Base-by-base conservation (phyloP, 2,329 filamentous ascomycete genomes). In the Penicillium rolfsii region DNA sequence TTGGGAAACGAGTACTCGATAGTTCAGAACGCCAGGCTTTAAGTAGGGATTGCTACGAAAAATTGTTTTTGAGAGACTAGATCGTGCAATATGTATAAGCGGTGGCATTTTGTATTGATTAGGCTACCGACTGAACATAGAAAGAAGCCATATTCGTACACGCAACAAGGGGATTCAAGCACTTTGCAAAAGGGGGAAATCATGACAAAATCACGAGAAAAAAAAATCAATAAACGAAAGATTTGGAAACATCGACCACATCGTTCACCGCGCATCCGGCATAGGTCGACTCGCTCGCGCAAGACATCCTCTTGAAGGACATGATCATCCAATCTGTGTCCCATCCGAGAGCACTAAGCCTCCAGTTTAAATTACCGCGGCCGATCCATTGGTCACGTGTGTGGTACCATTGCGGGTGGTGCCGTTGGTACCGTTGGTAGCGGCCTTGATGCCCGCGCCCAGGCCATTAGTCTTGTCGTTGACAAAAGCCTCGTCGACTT, bases 401-500 rank as follows among this genome's bases (percentile, higher is more conserved):
- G 61, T 63, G 5, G 38, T 52, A 16, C 57, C 56, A 24, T 63
- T 59, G 11, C 54, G 14, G n/a, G 54, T 41, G 19, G 35, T 35
- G 33, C 52, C 48, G 30, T 53, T 63, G 4, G 46, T 38, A n/a
- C 59, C 54, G 24, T 64, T 61, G 9, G 59, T 45, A 28, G 19
- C 24, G 12, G 46, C 30, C 56, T 66, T 66, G 11, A 61, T 24
- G 14, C 57, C 46, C 1, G 61, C 59, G 14, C 58, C 52, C 22
- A 61, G 9, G 11, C 59, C 55, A 9, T 57, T 55, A 45, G 62
- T 55, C 55, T 70, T 66, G 52, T 63, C 60, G 40, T 65, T 63
- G 66, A 70, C 67, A 41, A 75, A 74, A n/a, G 73, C 73, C 45
- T 74, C 57, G 48, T 72, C 71, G 36, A 75, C 64, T 58, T 75